Percentiles rank a stretch among this genome's conserved stretches.
These are phyloP conservation scores for Lactarius psammicola DNA, from an alignment of 768 basidiomycete species.

Conservation along the genomic window DNA sequence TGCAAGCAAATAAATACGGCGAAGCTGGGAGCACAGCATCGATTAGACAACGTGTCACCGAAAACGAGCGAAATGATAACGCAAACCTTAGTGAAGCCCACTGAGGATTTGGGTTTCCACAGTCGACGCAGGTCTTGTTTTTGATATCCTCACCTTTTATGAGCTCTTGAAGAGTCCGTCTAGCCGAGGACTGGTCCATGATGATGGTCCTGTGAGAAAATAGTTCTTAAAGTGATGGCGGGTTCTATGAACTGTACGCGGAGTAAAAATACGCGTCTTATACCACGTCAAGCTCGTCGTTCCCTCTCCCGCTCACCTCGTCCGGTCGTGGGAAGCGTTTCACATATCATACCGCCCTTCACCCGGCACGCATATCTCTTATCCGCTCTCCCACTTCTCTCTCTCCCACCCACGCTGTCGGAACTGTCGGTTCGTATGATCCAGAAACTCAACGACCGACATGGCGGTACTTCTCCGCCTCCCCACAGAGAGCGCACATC, in stretches of 20 bases:
- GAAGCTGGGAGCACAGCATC: slow-evolving; percentile 46
- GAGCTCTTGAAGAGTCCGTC: slow-evolving; percentile 72
- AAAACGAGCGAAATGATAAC: not conserved
- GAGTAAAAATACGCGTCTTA: not conserved
- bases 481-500: slow-evolving; percentile 27
- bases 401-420: slow-evolving; percentile 15
- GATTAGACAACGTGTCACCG: slow-evolving; percentile 2
- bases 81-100: slow-evolving; percentile 84
- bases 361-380: slow-evolving; percentile 1
- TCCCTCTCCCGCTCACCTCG: not conserved
- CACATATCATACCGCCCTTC: too few species aligned
- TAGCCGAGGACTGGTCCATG: slow-evolving; percentile 62
- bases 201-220: slow-evolving; percentile 23
- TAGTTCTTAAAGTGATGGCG: slow-evolving; percentile 1
- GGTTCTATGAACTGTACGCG: not conserved
- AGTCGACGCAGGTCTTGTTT: slow-evolving; percentile 82
- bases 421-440: slow-evolving; percentile 47
- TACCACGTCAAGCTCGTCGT: not conserved
- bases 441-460: slow-evolving; percentile 57
- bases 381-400: slow-evolving; percentile 26
- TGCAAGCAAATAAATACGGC: slow-evolving; percentile 91
- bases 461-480: slow-evolving; percentile 33
- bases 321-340: not conserved
- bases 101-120: slow-evolving; percentile 87
- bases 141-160: slow-evolving; percentile 65